Base-by-base conservation (phyloP, 257 asterid genomes). In the Forsythia viridissima region DNA sequence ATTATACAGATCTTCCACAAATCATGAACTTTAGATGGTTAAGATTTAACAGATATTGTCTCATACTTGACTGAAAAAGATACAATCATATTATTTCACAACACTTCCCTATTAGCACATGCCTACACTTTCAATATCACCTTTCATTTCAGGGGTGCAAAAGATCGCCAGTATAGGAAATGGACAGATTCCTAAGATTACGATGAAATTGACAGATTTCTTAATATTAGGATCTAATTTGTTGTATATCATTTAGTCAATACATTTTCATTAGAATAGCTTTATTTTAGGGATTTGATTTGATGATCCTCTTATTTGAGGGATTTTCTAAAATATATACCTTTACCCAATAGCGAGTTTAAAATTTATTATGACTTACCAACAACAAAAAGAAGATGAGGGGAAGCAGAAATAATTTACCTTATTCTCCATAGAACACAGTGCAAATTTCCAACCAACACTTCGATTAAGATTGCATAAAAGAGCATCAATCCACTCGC, bases 401-500 rank as follows among this genome's bases (percentile, higher is more conserved):
- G 70, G 43, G 34, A 80, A 66, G 73, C 48, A 79, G 20, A 80
- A 59, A 59, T 59, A 2, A 6, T 59, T 48, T 89, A 92, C 98
- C 97, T 88, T 90, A 71, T 96, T 96, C 85, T 96, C 99, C 99
- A 93, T 93, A 40, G 99, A 96, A 87, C 99, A 96, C 63, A 96
- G 89, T 55, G 92, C 98, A 82, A 96, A 96, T 88, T 91, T 96
- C 98, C 98, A 96, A 74, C 97, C 97, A 77, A 85, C 97, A 71
- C 82, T 89, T 46, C 74, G 92, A 81, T 93, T 96, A 81, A 96
- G 96, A 84, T 96, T 96, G 93, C 97, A 91, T 77, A 96, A 59
- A 72, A 96, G 96, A 82, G 99, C 97, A 85, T 96, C 98, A 81
- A 96, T 96, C 99, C 99, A 96, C 84, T 96, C 99, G 80, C 99